Conservation (phyloP, 2,329 filamentous ascomycete genomes). For the Grosmannia penicillata region DNA sequence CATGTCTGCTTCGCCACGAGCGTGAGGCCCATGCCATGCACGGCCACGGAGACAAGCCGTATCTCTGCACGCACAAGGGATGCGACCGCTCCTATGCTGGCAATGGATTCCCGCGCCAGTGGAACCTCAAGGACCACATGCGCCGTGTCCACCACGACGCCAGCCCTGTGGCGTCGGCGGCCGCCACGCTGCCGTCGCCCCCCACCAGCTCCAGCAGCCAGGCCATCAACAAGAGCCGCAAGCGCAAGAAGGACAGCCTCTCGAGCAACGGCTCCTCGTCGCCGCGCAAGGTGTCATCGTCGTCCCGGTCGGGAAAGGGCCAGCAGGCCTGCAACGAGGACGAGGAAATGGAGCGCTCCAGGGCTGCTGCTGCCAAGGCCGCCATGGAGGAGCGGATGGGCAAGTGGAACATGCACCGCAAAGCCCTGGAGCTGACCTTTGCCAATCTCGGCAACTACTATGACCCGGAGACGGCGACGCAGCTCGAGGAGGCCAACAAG, state of each 20-base stretch:
- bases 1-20: constrained; percentile 86
- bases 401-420: constrained; percentile 48
- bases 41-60: constrained; percentile 84
- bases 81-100: constrained; percentile 72
- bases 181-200: constrained; percentile 1
- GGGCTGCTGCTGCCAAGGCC: constrained; percentile 12
- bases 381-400: constrained; percentile 27
- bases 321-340: neutral
- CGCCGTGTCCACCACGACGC: constrained; percentile 71
- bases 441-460: constrained; percentile 32
- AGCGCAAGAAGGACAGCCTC: constrained; percentile 40
- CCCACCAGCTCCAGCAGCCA: constrained; percentile 22
- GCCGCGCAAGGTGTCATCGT: constrained; percentile 33
- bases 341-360: too few relatives aligned
- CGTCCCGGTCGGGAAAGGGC: constrained; percentile 5
- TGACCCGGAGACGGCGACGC: constrained; percentile 36
- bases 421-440: constrained; percentile 45
- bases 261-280: constrained; percentile 1
- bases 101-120: constrained; percentile 85
- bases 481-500: constrained; percentile 35
- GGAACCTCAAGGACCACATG: constrained; percentile 97
- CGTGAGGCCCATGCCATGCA: constrained; percentile 93
- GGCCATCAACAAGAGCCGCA: constrained; percentile 33
- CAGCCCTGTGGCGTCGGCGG: constrained; percentile 12
- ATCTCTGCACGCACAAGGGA: constrained; percentile 73